Conservation (phyloP, 2,329 filamentous ascomycete genomes). For the Pseudogymnoascus verrucosus region DNA sequence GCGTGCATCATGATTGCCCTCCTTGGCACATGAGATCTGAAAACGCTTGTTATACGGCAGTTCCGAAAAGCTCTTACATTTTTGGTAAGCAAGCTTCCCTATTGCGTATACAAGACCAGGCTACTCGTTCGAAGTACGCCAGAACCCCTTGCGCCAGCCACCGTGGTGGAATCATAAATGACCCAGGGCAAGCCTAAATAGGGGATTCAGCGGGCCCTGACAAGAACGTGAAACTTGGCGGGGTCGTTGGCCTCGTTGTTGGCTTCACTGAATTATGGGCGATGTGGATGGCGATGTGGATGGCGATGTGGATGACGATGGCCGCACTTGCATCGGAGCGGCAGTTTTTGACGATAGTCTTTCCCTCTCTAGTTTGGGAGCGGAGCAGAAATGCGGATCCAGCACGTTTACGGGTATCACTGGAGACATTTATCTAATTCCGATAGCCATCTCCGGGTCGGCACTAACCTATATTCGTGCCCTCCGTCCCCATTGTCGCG, state of each 20-base stretch:
- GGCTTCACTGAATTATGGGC: neutral
- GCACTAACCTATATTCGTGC: neutral
- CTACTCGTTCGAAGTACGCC: neutral
- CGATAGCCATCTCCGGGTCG: neutral
- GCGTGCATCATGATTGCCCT: neutral
- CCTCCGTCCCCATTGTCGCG: neutral
- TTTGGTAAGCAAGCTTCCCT: neutral
- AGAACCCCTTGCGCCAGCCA: neutral
- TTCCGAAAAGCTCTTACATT: neutral
- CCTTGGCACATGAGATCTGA: neutral
- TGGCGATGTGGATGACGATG: neutral
- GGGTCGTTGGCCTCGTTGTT: neutral
- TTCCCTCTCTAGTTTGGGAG: neutral
- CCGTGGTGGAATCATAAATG: neutral
- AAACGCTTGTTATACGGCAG: neutral
- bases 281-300: neutral
- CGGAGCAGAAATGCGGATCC: conserved; percentile 1
- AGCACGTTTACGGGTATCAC: conserved; percentile 1
- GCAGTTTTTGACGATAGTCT: neutral
- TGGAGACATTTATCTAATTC: neutral
- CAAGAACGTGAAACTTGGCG: neutral
- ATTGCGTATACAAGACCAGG: neutral
- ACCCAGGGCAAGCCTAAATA: neutral
- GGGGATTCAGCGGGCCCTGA: neutral
- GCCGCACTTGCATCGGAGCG: neutral